Evolutionary conservation across 2,329 filamentous ascomycete genomes (phyloP).

Genomic region (Curvularia hawaiiensis): DNA sequence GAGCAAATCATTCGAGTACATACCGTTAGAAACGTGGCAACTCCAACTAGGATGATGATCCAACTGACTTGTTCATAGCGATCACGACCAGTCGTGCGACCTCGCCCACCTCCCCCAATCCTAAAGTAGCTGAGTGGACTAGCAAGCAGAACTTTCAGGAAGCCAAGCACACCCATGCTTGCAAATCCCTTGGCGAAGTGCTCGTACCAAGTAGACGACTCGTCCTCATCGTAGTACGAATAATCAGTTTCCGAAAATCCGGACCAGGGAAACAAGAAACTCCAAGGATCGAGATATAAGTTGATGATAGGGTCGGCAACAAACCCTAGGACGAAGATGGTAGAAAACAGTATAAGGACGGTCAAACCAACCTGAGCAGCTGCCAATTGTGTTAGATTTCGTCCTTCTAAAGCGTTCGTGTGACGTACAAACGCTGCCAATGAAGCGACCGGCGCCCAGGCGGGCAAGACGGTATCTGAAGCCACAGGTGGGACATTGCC

Average conservation of each 20-base stretch:
- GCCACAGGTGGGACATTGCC: constrained; percentile 84
- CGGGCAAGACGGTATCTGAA: constrained; percentile 82
- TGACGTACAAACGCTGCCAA: constrained; percentile 53
- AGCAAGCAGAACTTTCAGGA: constrained; percentile 78
- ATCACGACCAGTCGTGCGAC: constrained; percentile 72
- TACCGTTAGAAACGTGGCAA: constrained; percentile 78
- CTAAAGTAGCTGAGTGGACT: constrained; percentile 79
- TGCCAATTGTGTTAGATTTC: constrained; percentile 21
- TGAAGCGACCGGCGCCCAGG: constrained; percentile 73
- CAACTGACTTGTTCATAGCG: constrained; percentile 80
- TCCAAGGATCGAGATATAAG: constrained; percentile 77
- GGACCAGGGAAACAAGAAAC: constrained; percentile 47
- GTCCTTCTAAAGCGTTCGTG: background rate
- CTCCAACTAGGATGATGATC: constrained; percentile 78
- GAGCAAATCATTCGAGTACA: constrained; percentile 42
- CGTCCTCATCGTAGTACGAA: constrained; percentile 41
- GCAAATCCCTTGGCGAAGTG: constrained; percentile 91
- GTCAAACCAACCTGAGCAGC: constrained; percentile 74
- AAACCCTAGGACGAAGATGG: constrained; percentile 85
- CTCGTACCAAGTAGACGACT: constrained; percentile 68
- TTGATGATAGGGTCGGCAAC: constrained; percentile 92
- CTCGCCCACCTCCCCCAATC: constrained; percentile 62
- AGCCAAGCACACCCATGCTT: constrained; percentile 85
- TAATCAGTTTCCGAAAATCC: constrained; percentile 25
- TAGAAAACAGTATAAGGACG: constrained; percentile 68